Evolutionary conservation across 306 rosid species (phyloP), one percentile per base, ranked within the genome.

Genomic region (Pyrus pyrifolia): DNA sequence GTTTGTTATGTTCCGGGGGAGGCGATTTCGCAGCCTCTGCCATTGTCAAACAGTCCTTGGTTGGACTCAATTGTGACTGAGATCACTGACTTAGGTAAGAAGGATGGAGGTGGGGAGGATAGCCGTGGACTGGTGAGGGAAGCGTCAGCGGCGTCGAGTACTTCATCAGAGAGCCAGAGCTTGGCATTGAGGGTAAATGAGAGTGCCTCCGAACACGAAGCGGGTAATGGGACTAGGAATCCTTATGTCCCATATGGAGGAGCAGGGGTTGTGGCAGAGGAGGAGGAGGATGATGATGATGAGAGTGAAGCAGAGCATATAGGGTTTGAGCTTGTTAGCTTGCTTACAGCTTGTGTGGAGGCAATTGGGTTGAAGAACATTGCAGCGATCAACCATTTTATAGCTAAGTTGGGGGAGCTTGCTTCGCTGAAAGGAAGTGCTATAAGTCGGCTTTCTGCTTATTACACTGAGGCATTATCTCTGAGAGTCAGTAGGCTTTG

Each of bases 391-490:
- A 87, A 85, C 79, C 96, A 93, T 69, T 87, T 88, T 77, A 91
- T 96, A 22, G 89, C 91, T 0, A 91, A 81, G 64, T 67, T 96
- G 75, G 99, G 99, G 35, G 97, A 86, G 23, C 90, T 88, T 33
- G 93, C 98, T 14, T 93, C 99, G 63, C 98, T 97, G 5, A 88
- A 65, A 15, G 97, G 72, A 73, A 78, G 85, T 14, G 33, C 96
- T 3, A 85, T 96, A 53, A 88, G 90, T 76, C 84, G 99, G 14
- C 73, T 96, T 4, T 86, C 86, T 63, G 88, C 99, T 46, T 96
- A 91, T 51, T 91, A 88, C 68, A 83, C 99, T 0, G 99, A 96
- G 81, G 99, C 99, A 66, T 78, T 96, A 19, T 97, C 99, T 18
- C 76, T 96, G 1, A 74, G 98, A 35, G 91, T 89, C 42, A 82